phyloP scores from a whole-genome alignment of 768 basidiomycete genomes.

The Tulasnella sp. region DNA sequence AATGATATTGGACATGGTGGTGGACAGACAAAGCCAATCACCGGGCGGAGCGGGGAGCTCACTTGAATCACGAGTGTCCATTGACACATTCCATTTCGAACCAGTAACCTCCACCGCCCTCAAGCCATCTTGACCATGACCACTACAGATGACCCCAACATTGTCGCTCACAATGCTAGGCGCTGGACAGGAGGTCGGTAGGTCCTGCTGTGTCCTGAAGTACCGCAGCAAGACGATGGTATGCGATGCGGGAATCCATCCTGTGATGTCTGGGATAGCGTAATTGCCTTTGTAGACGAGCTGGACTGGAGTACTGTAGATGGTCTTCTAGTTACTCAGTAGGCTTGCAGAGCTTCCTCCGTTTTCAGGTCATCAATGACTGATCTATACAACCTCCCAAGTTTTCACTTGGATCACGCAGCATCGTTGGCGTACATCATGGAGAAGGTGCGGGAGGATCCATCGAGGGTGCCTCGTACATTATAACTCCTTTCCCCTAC shows the following conservation, averaged over 20 bases:
- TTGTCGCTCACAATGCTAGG: slow-evolving; percentile 84
- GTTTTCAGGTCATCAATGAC: not conserved
- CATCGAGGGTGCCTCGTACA: not conserved
- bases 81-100: too few relatives aligned
- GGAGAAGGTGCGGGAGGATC: slow-evolving; percentile 62
- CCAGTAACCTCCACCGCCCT: too few relatives aligned
- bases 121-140: not conserved
- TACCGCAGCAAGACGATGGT: slow-evolving; percentile 91
- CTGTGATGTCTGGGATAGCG: slow-evolving; percentile 89
- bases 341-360: slow-evolving; percentile 24
- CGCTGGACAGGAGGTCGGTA: slow-evolving; percentile 94
- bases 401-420: slow-evolving; percentile 97
- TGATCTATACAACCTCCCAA: slow-evolving; percentile 27
- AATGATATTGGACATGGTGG: slow-evolving; percentile 16
- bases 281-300: slow-evolving; percentile 96
- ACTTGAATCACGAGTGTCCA: too few relatives aligned
- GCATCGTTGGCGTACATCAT: slow-evolving; percentile 94
- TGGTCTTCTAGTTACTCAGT: slow-evolving; percentile 93
- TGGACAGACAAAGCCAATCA: not conserved
- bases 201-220: slow-evolving; percentile 93
- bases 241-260: slow-evolving; percentile 93
- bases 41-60: too few relatives aligned
- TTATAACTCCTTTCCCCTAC: not conserved
- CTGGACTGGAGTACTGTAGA: slow-evolving; percentile 98
- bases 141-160: slow-evolving; percentile 38